These are phyloP conservation scores for Penicillium brasilianum DNA, from an alignment of 2,329 filamentous ascomycete genomes.

Conservation along the genomic window DNA sequence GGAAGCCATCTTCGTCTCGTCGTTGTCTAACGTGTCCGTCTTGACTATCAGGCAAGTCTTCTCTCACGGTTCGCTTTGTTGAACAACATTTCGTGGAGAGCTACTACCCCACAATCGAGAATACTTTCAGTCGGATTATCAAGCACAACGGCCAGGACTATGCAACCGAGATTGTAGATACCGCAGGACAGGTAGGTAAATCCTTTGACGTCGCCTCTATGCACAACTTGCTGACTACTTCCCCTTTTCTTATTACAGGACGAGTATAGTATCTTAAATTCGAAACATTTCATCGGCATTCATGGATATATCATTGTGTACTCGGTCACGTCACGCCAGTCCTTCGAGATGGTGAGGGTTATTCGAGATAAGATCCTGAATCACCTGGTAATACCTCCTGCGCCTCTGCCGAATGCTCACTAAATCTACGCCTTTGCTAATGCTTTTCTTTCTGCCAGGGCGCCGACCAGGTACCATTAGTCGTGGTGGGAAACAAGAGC, in stretches of 20 bases:
- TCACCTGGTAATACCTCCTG: slow-evolving; percentile 70
- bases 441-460: slow-evolving; percentile 61
- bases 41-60: slow-evolving; percentile 81
- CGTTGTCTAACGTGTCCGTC: not conserved
- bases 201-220: not conserved
- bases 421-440: not conserved
- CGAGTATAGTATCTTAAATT: slow-evolving; percentile 98
- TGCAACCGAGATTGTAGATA: slow-evolving; percentile 96
- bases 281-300: slow-evolving; percentile 98
- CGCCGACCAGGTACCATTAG: slow-evolving; percentile 87
- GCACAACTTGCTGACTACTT: slow-evolving; percentile 22
- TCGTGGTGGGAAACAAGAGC: slow-evolving; percentile 96
- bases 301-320: slow-evolving; percentile 99
- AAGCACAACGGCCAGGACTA: slow-evolving; percentile 91
- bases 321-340: slow-evolving; percentile 90
- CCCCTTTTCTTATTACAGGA: slow-evolving; percentile 61
- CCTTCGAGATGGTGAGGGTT: slow-evolving; percentile 96
- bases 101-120: slow-evolving; percentile 99
- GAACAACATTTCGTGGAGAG: slow-evolving; percentile 98
- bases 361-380: slow-evolving; percentile 98
- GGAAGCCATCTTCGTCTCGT: not conserved
- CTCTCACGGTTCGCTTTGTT: slow-evolving; percentile 93
- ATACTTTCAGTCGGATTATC: slow-evolving; percentile 96
- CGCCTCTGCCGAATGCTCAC: not conserved
- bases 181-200: slow-evolving; percentile 79